Conservation (phyloP, 352 stramenopile genomes). For the Globisporangium apiculatum region DNA sequence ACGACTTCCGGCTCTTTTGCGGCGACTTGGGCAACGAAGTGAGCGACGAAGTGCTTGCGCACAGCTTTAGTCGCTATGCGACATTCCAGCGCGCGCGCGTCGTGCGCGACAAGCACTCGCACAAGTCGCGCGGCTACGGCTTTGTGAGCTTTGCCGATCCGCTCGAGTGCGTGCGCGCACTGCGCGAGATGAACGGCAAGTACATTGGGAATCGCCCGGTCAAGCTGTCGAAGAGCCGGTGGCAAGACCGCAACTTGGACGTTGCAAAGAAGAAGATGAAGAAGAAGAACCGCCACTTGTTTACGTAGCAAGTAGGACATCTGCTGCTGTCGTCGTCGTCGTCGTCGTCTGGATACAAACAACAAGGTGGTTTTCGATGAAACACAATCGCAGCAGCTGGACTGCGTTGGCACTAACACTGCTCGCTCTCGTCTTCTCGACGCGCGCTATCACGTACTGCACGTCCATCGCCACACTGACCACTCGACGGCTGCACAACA, state of each 20-base stretch:
- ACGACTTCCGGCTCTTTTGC: slow-evolving; percentile 96
- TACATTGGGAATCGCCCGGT: slow-evolving; percentile 94
- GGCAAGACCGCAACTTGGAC: slow-evolving; percentile 92
- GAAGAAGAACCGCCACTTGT: slow-evolving; percentile 78
- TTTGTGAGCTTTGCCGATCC: slow-evolving; percentile 94
- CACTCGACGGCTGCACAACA: too few relatives aligned
- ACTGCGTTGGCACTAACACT: too few relatives aligned
- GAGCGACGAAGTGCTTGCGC: slow-evolving; percentile 79
- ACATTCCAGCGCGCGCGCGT: slow-evolving; percentile 79
- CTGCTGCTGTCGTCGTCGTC: too few relatives aligned
- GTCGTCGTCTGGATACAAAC: too few relatives aligned
- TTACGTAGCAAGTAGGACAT: slow-evolving; percentile 15
- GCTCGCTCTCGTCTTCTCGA: too few relatives aligned
- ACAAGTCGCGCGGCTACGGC: slow-evolving; percentile 92
- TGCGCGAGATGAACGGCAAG: slow-evolving; percentile 96
- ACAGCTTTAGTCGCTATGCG: slow-evolving; percentile 66
- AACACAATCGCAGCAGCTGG: too few relatives aligned
- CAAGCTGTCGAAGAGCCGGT: slow-evolving; percentile 93
- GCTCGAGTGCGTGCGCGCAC: slow-evolving; percentile 91
- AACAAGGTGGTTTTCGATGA: too few relatives aligned
- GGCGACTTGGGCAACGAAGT: slow-evolving; percentile 93
- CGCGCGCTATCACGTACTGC: too few relatives aligned
- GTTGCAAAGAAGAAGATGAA: slow-evolving; percentile 85
- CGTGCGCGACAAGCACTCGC: slow-evolving; percentile 77
- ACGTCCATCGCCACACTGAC: too few relatives aligned